Conservation (phyloP, 495 filamentous ascomycete genomes). For the Amphirosellinia nigrospora region DNA sequence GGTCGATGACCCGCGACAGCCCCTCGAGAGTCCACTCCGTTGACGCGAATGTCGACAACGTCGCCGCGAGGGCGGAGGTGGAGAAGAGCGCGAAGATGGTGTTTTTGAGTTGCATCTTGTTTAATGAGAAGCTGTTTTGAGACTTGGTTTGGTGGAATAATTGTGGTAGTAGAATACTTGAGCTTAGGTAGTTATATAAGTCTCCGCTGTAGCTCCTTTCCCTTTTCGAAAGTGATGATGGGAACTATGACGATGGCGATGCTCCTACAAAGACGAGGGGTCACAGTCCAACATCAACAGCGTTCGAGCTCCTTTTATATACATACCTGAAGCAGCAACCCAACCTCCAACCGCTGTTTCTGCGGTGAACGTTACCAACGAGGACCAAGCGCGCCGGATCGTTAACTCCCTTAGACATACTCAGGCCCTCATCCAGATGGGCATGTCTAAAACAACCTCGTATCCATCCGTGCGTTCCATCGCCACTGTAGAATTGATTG, state of each 20-base stretch:
- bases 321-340: background rate
- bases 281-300: background rate
- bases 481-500: conserved; percentile 12
- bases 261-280: conserved; percentile 10
- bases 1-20: conserved; percentile 57
- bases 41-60: conserved; percentile 43
- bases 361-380: background rate
- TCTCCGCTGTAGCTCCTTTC: background rate
- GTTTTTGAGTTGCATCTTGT: conserved; percentile 56
- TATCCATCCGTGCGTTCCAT: conserved; percentile 15
- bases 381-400: conserved; percentile 2
- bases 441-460: conserved; percentile 18
- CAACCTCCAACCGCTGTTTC: background rate
- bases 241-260: conserved; percentile 6
- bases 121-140: background rate
- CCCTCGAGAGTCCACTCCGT: conserved; percentile 55
- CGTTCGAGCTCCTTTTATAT: conserved; percentile 7
- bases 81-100: conserved; percentile 47
- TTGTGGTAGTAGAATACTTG: conserved; percentile 16
- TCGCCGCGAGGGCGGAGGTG: conserved; percentile 48
- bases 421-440: background rate
- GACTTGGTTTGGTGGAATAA: background rate
- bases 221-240: background rate
- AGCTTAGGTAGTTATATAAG: conserved; percentile 3
- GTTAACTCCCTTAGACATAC: conserved; percentile 6